phyloP scores from a whole-genome alignment of 176 grass and related monocot species.

The Panicum miliaceum region DNA sequence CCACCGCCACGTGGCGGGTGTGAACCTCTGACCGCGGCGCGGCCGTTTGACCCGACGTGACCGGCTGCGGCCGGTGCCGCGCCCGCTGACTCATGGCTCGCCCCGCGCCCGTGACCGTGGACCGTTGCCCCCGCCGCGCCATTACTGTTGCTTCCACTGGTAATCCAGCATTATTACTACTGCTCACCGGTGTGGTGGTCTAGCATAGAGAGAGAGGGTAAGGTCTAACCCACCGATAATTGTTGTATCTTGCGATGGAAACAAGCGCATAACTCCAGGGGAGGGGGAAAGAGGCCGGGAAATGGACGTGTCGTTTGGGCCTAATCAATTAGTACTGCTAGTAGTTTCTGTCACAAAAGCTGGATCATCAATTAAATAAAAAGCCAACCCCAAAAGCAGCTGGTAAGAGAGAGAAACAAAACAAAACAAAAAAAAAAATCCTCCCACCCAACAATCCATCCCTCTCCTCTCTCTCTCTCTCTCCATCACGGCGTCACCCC shows the following conservation, averaged over 20 bases:
- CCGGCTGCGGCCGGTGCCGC: conserved; percentile 48
- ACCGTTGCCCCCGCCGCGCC: neutral
- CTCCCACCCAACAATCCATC: conserved; percentile 38
- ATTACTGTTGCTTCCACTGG: conserved; percentile 22
- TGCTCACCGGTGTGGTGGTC: neutral
- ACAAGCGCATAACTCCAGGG: conserved; percentile 13
- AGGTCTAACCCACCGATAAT: conserved; percentile 7
- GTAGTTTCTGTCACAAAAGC: conserved; percentile 50
- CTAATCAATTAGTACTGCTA: conserved; percentile 41
- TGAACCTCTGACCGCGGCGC: conserved; percentile 50
- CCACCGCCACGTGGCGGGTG: conserved; percentile 49
- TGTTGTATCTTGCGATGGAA: conserved; percentile 32
- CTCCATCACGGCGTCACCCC: neutral
- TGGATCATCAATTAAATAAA: conserved; percentile 43
- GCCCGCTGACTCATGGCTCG: conserved; percentile 52
- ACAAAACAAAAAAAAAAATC: conserved; percentile 8
- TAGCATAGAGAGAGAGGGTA: neutral
- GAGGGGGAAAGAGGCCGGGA: conserved; percentile 40
- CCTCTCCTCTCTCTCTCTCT: conserved; percentile 28
- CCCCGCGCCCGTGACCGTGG: conserved; percentile 34
- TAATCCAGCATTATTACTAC: neutral
- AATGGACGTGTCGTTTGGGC: conserved; percentile 43
- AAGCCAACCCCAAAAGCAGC: conserved; percentile 35
- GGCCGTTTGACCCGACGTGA: conserved; percentile 36
- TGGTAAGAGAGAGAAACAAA: neutral